These are phyloP conservation scores for Alloascoidea africana DNA, from an alignment of 805 yeast species.

Conservation along the genomic window DNA sequence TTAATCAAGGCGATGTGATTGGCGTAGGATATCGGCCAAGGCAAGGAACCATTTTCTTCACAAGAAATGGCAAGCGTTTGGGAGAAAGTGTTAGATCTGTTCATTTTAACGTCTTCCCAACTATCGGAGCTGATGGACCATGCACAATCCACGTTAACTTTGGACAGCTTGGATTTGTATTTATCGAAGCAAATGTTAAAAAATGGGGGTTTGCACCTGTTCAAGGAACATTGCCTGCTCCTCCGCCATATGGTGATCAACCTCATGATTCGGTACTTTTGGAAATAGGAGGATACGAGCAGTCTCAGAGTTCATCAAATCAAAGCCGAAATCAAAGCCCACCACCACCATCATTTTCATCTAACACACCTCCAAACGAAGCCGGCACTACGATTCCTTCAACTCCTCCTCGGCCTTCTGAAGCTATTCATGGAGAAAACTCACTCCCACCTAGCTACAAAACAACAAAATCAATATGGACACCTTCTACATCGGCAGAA, in stretches of 20 bases:
- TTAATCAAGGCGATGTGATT: constrained; percentile 58
- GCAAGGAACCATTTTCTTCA: constrained; percentile 62
- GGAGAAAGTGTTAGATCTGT: constrained; percentile 25
- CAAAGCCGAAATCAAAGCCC: too few species aligned
- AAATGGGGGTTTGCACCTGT: constrained; percentile 60
- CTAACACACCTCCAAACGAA: too few species aligned
- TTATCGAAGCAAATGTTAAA: constrained; percentile 71
- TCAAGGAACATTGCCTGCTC: constrained; percentile 2
- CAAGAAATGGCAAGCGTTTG: constrained; percentile 67
- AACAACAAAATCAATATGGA: background rate
- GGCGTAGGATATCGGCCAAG: constrained; percentile 63
- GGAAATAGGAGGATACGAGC: too few species aligned
- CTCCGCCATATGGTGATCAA: background rate
- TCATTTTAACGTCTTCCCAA: constrained; percentile 21
- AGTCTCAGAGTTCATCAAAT: too few species aligned
- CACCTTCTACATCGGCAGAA: background rate
- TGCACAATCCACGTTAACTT: constrained; percentile 40
- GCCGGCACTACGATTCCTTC: background rate
- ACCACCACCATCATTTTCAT: too few species aligned
- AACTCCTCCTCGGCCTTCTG: background rate
- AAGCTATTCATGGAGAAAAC: background rate
- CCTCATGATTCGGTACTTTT: background rate
- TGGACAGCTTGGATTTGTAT: constrained; percentile 69
- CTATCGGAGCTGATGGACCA: constrained; percentile 17
- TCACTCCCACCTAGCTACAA: constrained; percentile 1